Conservation (phyloP, 495 filamentous ascomycete genomes). For the Daldinia loculata region DNA sequence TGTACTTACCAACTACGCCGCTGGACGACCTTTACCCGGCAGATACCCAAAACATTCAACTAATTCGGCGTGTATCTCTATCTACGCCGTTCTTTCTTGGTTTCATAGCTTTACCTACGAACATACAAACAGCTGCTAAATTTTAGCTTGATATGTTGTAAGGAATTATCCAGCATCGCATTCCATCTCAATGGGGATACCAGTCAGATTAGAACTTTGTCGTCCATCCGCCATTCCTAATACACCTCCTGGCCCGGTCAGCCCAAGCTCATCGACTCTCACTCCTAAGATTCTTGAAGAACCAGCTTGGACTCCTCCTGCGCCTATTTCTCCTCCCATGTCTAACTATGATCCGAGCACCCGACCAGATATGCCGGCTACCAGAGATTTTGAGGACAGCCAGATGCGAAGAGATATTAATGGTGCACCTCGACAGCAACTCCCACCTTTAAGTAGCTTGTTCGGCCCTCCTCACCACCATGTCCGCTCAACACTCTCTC, state of each 20-base stretch:
- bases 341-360: slow-evolving; percentile 60
- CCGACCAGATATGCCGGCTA: slow-evolving; percentile 54
- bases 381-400: slow-evolving; percentile 48
- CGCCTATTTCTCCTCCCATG: slow-evolving; percentile 58
- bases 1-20: slow-evolving; percentile 39
- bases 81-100: slow-evolving; percentile 17
- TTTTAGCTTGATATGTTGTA: slow-evolving; percentile 38
- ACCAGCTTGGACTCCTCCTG: slow-evolving; percentile 44
- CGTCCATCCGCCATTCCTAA: slow-evolving; percentile 53
- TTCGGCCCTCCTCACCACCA: slow-evolving; percentile 56
- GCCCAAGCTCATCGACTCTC: slow-evolving; percentile 53
- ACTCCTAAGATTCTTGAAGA: slow-evolving; percentile 52
- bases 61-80: slow-evolving; percentile 37
- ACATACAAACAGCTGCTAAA: slow-evolving; percentile 5
- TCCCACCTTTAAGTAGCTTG: slow-evolving; percentile 63
- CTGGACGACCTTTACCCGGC: slow-evolving; percentile 41
- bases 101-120: slow-evolving; percentile 7
- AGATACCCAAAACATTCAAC: slow-evolving; percentile 36
- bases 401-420: slow-evolving; percentile 46
- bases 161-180: slow-evolving; percentile 27
- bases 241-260: slow-evolving; percentile 56
- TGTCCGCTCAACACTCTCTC: slow-evolving; percentile 52
- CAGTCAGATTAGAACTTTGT: slow-evolving; percentile 55
- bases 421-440: slow-evolving; percentile 54
- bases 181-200: slow-evolving; percentile 60